These are phyloP conservation scores for Vanderwaltozyma polyspora DNA, from an alignment of 805 yeast species.

Conservation along the genomic window DNA sequence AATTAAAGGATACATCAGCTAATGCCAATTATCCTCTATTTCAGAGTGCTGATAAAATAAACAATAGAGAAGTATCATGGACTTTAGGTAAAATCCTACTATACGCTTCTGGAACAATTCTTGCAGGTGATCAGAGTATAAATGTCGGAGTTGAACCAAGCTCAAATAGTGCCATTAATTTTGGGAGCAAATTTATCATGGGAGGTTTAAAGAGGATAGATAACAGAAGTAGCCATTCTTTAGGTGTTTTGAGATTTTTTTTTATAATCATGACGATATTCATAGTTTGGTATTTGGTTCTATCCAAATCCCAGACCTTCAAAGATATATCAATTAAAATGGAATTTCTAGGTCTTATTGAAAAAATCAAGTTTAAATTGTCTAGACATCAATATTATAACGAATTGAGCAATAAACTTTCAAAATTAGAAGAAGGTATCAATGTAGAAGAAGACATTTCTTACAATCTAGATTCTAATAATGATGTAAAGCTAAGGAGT, in stretches of 20 bases:
- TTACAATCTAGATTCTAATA: not conserved
- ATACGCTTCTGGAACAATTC: slow-evolving; percentile 65
- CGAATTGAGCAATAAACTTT: slow-evolving; percentile 1
- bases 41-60: slow-evolving; percentile 68
- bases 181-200: slow-evolving; percentile 18
- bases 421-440: slow-evolving; percentile 6
- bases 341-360: not conserved
- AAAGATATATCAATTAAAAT: no score
- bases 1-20: slow-evolving; percentile 14
- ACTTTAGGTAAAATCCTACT: slow-evolving; percentile 80
- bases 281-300: not conserved
- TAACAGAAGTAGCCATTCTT: not conserved
- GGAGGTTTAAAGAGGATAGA: slow-evolving; percentile 6
- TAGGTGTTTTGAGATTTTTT: not conserved
- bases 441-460: not conserved
- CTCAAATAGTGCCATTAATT: slow-evolving; percentile 6
- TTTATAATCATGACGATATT: not conserved
- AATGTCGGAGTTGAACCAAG: slow-evolving; percentile 24
- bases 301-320: not conserved
- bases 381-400: slow-evolving; percentile 1
- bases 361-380: slow-evolving; percentile 5
- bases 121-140: slow-evolving; percentile 5
- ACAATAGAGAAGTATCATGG: slow-evolving; percentile 89
- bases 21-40: slow-evolving; percentile 44
- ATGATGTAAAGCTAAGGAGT: slow-evolving; percentile 13